Base-by-base conservation (phyloP, 2,329 filamentous ascomycete genomes). In the Xylaria hypoxylon region DNA sequence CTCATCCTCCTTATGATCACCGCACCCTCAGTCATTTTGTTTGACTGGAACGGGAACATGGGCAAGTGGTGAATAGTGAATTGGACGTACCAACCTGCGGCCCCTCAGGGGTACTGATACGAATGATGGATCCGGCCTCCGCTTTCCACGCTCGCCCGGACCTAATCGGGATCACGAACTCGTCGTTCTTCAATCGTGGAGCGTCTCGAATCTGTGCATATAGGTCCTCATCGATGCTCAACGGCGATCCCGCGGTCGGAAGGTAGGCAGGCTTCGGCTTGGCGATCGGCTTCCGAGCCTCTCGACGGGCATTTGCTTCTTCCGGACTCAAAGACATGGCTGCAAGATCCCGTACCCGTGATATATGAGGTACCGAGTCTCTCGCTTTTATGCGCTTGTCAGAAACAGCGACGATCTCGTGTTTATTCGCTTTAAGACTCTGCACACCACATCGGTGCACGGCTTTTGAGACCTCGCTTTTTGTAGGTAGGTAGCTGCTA, bases 71-170 rank as follows among this genome's bases (percentile, higher is more conserved):
- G 33, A 53, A 53, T 44, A 55, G 35, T 13, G 24, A n/a, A 24
- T 28, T 15, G 22, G 17, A 77, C 79, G 28, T 77, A 83, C 82
- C 85, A 55, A 96, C 92, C 80, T 96, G 93, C 0, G 93, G 88
- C 0, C 93, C 93, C 61, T 90, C 82, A 0, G 92, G 92, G 0
- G 92, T 95, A 64, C 88, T 91, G 68, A 96, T 89, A 15, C 89
- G 87, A 67, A 92, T 87, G 63, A 96, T 85, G 55, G 85, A 85
- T 3, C 91, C 91, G 1, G 87, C 87, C 0, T 87, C 85, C 0
- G 91, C 92, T 53, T 85, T 83, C 90, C 91, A 96, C 1, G 92
- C 92, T 66, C 83, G 84, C 0, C 90, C 93, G 2, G 90, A 92
- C 38, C 92, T 88, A 33, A 93, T 91, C 0, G 91, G 90, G 31